Conservation (phyloP, 306 rosid genomes). For the Carpinus viminea region DNA sequence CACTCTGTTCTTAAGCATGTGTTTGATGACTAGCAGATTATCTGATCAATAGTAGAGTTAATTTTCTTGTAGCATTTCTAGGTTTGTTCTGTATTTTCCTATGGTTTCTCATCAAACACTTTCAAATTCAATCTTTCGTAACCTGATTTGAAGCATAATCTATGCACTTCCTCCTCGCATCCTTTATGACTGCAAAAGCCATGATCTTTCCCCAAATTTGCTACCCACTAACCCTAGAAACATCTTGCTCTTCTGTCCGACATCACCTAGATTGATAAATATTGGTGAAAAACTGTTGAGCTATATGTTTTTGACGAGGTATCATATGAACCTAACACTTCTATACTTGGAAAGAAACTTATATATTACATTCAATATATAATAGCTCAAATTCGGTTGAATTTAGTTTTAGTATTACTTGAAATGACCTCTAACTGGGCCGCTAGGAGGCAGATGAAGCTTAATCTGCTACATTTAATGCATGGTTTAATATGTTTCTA, state of each 20-base stretch:
- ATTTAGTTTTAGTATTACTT: no score
- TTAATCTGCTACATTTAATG: no score
- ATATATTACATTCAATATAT: neutral
- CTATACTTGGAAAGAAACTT: neutral
- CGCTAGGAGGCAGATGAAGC: no score
- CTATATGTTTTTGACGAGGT: neutral
- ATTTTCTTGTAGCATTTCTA: neutral
- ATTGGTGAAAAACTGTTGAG: neutral
- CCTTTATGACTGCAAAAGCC: neutral
- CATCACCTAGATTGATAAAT: neutral
- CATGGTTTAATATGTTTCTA: no score
- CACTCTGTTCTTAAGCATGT: neutral
- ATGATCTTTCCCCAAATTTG: neutral
- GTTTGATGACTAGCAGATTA: neutral
- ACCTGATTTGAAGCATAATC: neutral
- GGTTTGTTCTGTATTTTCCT: neutral
- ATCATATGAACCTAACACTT: neutral
- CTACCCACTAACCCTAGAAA: no score
- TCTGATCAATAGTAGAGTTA: neutral
- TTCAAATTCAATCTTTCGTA: neutral
- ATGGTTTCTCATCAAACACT: neutral
- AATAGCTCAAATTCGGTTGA: no score
- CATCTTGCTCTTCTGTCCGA: neutral
- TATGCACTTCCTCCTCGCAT: neutral
- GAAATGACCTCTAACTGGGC: no score